Evolutionary conservation across 2,329 filamentous ascomycete genomes (phyloP).

Genomic region (Ophiostoma perfectum): DNA sequence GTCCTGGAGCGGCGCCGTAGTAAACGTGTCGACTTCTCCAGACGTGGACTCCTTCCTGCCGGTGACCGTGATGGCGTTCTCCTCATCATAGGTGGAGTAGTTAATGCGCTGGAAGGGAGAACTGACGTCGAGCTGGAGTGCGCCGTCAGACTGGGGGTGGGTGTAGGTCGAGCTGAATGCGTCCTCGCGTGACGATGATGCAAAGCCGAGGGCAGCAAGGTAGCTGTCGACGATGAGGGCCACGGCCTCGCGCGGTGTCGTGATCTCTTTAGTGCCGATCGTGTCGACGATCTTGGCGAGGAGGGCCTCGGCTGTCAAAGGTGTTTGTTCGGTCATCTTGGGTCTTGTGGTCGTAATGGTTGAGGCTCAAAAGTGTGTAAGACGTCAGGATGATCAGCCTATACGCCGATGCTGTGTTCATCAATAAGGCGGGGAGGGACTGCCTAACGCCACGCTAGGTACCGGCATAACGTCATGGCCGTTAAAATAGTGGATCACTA

Average conservation of each 20-base stretch:
- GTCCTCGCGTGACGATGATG: background rate
- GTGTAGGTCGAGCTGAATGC: background rate
- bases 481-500: background rate
- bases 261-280: background rate
- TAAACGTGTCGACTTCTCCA: background rate
- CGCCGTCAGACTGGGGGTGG: background rate
- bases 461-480: background rate
- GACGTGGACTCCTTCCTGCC: background rate
- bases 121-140: background rate
- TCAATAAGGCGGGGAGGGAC: background rate
- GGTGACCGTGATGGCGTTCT: background rate
- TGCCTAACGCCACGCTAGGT: background rate
- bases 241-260: constrained; percentile 8
- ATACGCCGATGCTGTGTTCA: background rate
- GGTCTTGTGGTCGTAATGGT: background rate
- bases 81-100: background rate
- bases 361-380: background rate
- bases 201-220: constrained; percentile 5
- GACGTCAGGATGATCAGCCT: background rate
- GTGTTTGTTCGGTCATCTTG: background rate
- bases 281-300: background rate
- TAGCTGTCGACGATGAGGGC: constrained; percentile 12
- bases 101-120: constrained; percentile 2
- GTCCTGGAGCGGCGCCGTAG: background rate
- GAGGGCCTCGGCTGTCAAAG: background rate